phyloP scores from a whole-genome alignment of 805 yeast genomes.

The Ogataea zsoltii region DNA sequence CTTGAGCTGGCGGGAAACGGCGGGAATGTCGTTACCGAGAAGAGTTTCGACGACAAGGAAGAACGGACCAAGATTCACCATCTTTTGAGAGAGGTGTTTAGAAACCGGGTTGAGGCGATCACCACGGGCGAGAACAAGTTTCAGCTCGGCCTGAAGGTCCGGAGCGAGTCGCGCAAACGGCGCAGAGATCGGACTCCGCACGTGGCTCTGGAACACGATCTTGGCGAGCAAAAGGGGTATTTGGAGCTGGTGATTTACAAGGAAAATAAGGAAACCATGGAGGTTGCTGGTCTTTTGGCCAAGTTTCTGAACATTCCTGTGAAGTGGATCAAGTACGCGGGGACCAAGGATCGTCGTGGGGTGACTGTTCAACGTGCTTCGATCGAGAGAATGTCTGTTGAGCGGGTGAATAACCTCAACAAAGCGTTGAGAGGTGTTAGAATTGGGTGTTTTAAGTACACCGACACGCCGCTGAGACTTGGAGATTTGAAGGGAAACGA shows the following conservation, averaged over 20 bases:
- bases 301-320: slow-evolving; percentile 75
- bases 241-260: slow-evolving; percentile 82
- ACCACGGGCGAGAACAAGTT: slow-evolving; percentile 72
- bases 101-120: slow-evolving; percentile 72
- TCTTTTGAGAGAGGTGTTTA: slow-evolving; percentile 70
- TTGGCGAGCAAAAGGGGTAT: slow-evolving; percentile 69
- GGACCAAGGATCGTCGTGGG: slow-evolving; percentile 96
- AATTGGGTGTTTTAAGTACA: slow-evolving; percentile 77
- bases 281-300: slow-evolving; percentile 74
- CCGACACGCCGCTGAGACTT: slow-evolving; percentile 58
- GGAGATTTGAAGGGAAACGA: slow-evolving; percentile 92
- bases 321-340: slow-evolving; percentile 76
- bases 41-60: slow-evolving; percentile 63
- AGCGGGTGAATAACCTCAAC: slow-evolving; percentile 75
- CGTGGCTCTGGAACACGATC: slow-evolving; percentile 60
- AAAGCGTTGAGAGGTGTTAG: slow-evolving; percentile 72
- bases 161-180: slow-evolving; percentile 11
- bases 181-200: slow-evolving; percentile 41
- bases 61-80: slow-evolving; percentile 80
- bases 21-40: slow-evolving; percentile 54
- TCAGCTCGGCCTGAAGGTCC: slow-evolving; percentile 51
- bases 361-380: slow-evolving; percentile 86
- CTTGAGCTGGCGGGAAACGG: slow-evolving; percentile 55
- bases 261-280: slow-evolving; percentile 97
- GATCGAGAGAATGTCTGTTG: slow-evolving; percentile 66